Evolutionary conservation across 495 filamentous ascomycete genomes (phyloP).

Genomic region (Neurospora sublineolata): DNA sequence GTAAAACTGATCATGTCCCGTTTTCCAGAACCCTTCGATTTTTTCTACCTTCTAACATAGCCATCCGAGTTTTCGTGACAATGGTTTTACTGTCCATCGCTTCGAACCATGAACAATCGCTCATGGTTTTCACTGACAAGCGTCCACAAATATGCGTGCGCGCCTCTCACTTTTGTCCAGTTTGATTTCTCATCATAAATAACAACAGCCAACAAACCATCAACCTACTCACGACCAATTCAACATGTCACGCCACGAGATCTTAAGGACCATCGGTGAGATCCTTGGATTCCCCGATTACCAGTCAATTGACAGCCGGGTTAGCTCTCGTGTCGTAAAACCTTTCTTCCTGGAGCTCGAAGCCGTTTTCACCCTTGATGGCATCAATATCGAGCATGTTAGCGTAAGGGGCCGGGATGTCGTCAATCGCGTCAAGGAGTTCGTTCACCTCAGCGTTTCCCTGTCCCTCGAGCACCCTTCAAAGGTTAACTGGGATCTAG

Average conservation of each 20-base stretch:
- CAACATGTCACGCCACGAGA: not conserved
- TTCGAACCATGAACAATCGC: not conserved
- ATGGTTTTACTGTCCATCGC: not conserved
- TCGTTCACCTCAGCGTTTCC: not conserved
- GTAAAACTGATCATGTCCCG: not conserved
- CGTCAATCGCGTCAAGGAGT: not conserved
- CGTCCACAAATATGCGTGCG: not conserved
- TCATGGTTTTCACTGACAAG: not conserved
- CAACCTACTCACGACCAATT: not conserved
- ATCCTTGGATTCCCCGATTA: not conserved
- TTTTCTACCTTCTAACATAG: not conserved
- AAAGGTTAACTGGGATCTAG: not conserved
- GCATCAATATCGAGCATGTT: not conserved
- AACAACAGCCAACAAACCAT: too few relatives aligned
- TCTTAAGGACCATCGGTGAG: not conserved
- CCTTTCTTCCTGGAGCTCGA: not conserved
- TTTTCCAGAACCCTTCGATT: not conserved
- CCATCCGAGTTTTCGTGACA: not conserved
- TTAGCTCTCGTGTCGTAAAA: not conserved
- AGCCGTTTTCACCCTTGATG: not conserved
- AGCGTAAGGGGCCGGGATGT: not conserved
- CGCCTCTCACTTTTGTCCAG: not conserved
- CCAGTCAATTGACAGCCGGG: not conserved
- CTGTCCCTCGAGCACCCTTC: not conserved
- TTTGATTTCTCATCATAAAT: not conserved